Conservation (phyloP, 176 grass and related monocot species). For the Phragmites australis region DNA sequence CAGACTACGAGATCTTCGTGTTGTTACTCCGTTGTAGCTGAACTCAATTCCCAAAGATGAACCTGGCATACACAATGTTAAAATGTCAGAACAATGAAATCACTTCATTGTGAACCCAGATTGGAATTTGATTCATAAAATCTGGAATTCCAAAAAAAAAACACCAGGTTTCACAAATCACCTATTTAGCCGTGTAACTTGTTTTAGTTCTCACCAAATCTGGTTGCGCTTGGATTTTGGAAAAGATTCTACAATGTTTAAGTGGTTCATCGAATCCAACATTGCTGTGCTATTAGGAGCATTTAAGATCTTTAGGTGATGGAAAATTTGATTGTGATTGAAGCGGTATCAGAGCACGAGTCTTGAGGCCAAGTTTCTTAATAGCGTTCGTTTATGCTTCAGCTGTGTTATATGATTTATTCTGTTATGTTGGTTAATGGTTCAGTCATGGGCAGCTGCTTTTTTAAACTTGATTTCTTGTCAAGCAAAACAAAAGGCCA, state of each 20-base stretch:
- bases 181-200: neutral
- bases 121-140: neutral
- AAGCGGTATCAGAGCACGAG: neutral
- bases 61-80: conserved; percentile 46
- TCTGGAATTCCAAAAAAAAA: neutral
- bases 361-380: neutral
- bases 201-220: conserved; percentile 9
- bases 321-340: neutral
- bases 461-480: neutral
- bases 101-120: neutral
- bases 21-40: conserved; percentile 56
- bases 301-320: neutral
- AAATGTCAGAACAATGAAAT: conserved; percentile 25
- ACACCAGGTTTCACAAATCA: neutral
- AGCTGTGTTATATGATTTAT: conserved; percentile 9
- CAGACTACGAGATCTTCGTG: conserved; percentile 50
- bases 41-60: conserved; percentile 66
- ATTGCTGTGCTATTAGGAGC: neutral
- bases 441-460: neutral
- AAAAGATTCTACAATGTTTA: neutral
- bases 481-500: conserved; percentile 7
- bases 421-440: neutral
- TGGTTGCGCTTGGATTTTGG: neutral
- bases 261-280: conserved; percentile 13
- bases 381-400: neutral